Conservation (phyloP, 2,329 filamentous ascomycete genomes). For the Pyrenochaeta sp. region DNA sequence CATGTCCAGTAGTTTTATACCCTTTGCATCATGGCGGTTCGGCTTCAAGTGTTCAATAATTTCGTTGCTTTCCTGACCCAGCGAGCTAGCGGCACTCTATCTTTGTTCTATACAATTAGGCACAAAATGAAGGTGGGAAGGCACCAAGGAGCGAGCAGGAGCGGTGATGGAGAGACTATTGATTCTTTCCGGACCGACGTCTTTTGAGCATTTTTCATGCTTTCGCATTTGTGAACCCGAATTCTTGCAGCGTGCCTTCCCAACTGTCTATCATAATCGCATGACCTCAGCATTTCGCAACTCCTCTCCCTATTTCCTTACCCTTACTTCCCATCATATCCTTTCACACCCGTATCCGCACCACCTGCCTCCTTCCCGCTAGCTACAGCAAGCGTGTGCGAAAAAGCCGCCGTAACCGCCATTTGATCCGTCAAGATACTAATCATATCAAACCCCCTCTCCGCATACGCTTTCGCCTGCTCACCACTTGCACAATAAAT, state of each 20-base stretch:
- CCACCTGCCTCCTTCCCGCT: constrained; percentile 30
- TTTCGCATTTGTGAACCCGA: background rate
- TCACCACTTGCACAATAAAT: constrained; percentile 65
- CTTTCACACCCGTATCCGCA: constrained; percentile 24
- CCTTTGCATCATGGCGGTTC: constrained; percentile 8
- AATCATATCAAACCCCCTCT: constrained; percentile 65
- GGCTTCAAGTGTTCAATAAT: background rate
- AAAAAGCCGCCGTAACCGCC: constrained; percentile 54
- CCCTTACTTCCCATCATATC: constrained; percentile 30
- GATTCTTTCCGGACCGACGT: background rate
- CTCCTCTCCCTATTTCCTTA: background rate
- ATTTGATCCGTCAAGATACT: constrained; percentile 57
- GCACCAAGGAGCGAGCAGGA: background rate
- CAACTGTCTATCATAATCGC: background rate
- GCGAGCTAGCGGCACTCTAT: background rate
- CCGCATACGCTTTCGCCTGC: constrained; percentile 60
- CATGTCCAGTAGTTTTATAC: constrained; percentile 12
- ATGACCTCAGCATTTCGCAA: background rate
- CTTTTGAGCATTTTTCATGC: background rate
- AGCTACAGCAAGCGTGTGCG: constrained; percentile 44
- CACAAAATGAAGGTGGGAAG: background rate
- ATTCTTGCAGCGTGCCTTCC: background rate
- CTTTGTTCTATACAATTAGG: background rate
- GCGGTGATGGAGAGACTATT: background rate
- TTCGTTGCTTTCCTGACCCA: background rate